Evolutionary conservation across 2,329 filamentous ascomycete genomes (phyloP), one percentile per base, ranked within the genome.

Genomic region (Didymosphaeria variabile): DNA sequence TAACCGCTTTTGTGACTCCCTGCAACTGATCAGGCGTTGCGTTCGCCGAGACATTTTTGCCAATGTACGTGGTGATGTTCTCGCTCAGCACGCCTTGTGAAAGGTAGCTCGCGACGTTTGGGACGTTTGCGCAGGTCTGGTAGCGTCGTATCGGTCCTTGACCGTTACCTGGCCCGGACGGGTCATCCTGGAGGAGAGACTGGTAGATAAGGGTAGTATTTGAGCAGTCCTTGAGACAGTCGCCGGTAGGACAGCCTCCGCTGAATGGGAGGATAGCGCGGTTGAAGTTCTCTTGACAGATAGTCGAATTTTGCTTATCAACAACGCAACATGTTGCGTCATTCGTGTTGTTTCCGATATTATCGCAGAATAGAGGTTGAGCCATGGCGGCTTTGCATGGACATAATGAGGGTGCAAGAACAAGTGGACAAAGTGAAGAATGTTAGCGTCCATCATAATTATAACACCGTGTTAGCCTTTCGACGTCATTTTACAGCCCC

Each of bases 41-140:
- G 10, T 55, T 44, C 15, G 17, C 6, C 5, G 64, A 47, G n/a
- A 67, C 60, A 19, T 57, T 59, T 10, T 57, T 40, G 9, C 32
- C 54, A 10, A 67, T 61, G 5, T 15, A 13, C 5, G 52, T 38
- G 4, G 36, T 38, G 5, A 67, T 58, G 21, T 57, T 55, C 34
- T 45, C 23, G 1, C 45, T 19, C 6, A 67, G 51, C 3, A 55
- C 26, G 23, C 47, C 26, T 26, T 65, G 63, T 2, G 26, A 21
- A 2, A 55, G 47, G 29, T 64, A 67, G 31, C 57, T 52, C 19
- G 60, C 58, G 36, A 69, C 61, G 9, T 55, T 52, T 9, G 67
- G 65, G 2, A 69, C 55, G 50, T 67, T 69, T 10, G 58, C 61
- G 50, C 67, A 69, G 2, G 65, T 63, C 9, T 42, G 29, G 40